phyloP scores from a whole-genome alignment of 148 eudicot genomes.

The Rhododendron henanense region DNA sequence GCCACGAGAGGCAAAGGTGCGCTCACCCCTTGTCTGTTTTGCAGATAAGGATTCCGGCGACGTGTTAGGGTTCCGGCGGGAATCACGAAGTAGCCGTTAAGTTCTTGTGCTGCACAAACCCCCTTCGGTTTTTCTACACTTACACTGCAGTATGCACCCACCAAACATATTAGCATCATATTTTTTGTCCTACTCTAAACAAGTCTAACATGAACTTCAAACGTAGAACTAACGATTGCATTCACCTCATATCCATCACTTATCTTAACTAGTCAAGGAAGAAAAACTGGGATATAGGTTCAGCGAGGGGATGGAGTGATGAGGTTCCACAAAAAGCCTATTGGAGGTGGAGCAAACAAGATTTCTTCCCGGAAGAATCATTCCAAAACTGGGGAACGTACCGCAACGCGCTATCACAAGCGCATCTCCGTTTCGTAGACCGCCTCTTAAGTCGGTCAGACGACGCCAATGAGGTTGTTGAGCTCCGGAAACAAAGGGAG shows the following conservation, averaged over 20 bases:
- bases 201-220: background rate
- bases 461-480: constrained; percentile 48
- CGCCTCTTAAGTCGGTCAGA: constrained; percentile 53
- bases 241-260: background rate
- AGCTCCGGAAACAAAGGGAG: constrained; percentile 43
- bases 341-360: constrained; percentile 56
- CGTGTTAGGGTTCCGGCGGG: no score
- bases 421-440: constrained; percentile 42
- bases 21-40: no score
- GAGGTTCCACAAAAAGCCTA: constrained; percentile 24
- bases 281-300: background rate
- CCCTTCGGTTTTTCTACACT: no score
- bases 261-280: background rate
- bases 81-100: no score
- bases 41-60: no score
- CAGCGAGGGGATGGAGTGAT: background rate
- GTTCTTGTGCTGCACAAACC: no score
- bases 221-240: background rate
- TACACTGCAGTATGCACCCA: background rate
- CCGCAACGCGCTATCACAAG: constrained; percentile 36
- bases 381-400: constrained; percentile 55
- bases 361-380: constrained; percentile 67
- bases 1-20: no score
- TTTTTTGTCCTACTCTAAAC: background rate
- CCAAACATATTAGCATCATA: background rate